Evolutionary conservation across 1,284 basidiomycete species (phyloP), one percentile per base, ranked within the genome.

Genomic region (Rhodotorula sp.): DNA sequence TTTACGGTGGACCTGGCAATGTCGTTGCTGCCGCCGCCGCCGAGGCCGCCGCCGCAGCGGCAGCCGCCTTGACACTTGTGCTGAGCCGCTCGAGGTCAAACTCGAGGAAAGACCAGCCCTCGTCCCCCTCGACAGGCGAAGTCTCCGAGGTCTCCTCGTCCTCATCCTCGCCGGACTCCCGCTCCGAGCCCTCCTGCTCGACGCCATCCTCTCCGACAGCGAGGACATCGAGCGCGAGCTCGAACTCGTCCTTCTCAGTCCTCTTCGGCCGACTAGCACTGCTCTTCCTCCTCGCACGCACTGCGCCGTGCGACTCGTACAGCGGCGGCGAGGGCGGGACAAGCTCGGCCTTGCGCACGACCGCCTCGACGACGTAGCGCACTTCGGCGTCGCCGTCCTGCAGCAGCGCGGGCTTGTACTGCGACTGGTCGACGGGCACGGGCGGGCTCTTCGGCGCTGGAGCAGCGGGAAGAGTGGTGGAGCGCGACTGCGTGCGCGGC

Each of bases 321-420:
- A 34, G 34, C 34, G 34, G 34, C 34, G 34, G 34, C 34, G 34
- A 34, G 25, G 13, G 14, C n/a, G 21, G 7, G 25, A 21, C 45
- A 41, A 12, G 16, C 17, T 41, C 52, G 50, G 52, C 48, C 50
- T 74, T 75, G 21, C 42, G 44, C 13, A 75, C 74, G 12, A 69
- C 27, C n/a, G 69, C 74, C 61, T 75, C 74, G 42, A 75, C 65
- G 14, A 75, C 74, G 34, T 63, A 75, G 23, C 72, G 57, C 19
- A 58, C 66, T 50, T 75, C 71, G 42, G 44, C 57, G 61, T 59
- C 66, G 48, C 65, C 61, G 8, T 49, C 60, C 25, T 44, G 45
- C 23, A 54, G 48, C n/a, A 61, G n/a, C 48, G 34, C 42, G 3
- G 60, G 66, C 48, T 57, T 57, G 60, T 34, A 62, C 64, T 41